Evolutionary conservation across 495 filamentous ascomycete genomes (phyloP).

Genomic region (Hypomontagnella monticulosa): DNA sequence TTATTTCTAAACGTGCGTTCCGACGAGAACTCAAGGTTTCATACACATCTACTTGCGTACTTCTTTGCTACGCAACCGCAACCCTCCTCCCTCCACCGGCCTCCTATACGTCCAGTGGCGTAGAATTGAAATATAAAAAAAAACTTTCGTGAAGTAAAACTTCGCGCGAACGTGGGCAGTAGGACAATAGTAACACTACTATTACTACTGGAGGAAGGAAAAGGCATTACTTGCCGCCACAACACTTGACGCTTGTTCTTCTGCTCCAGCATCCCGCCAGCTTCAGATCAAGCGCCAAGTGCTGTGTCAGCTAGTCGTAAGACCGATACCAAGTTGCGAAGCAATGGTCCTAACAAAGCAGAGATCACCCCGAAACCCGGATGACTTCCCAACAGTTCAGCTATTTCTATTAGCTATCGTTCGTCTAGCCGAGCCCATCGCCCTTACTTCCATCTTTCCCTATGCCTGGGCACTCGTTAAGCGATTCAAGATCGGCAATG

Average conservation of each 20-base stretch:
- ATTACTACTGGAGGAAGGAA: constrained; percentile 21
- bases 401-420: constrained; percentile 71
- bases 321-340: constrained; percentile 45
- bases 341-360: constrained; percentile 57
- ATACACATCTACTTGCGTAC: not conserved
- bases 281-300: constrained; percentile 30
- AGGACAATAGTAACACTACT: constrained; percentile 1
- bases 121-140: constrained; percentile 14
- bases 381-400: constrained; percentile 78
- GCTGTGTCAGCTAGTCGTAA: constrained; percentile 48
- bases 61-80: constrained; percentile 12
- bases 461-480: constrained; percentile 88
- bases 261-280: constrained; percentile 27
- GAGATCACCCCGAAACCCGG: constrained; percentile 60
- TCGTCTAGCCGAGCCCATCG: constrained; percentile 88
- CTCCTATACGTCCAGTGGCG: constrained; percentile 30
- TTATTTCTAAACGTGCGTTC: constrained; percentile 25
- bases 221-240: constrained; percentile 32
- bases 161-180: constrained; percentile 1
- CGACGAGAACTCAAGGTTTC: constrained; percentile 15
- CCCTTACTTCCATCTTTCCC: constrained; percentile 85
- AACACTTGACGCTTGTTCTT: constrained; percentile 33
- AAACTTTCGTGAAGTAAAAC: constrained; percentile 20
- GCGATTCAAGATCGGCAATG: constrained; percentile 73
- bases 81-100: constrained; percentile 13